phyloP scores from a whole-genome alignment of 164 flowering plant genomes.

The Aristolochia californica region DNA sequence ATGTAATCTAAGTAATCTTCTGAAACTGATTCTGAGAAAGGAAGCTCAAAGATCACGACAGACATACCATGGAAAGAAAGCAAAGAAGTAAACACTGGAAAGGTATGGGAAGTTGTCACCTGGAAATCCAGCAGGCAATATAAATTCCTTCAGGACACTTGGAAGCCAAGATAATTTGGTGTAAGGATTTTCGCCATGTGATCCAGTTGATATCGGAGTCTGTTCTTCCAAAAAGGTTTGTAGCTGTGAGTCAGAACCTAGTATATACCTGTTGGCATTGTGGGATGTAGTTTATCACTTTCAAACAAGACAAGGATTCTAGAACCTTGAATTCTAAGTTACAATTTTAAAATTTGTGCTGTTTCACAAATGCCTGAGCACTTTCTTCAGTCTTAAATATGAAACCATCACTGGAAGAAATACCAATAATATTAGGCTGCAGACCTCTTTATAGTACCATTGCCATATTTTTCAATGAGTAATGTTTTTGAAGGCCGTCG shows the following conservation, averaged over 20 bases:
- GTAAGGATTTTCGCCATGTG: constrained; percentile 10
- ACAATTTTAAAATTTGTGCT: too few relatives aligned
- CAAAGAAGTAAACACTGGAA: background rate
- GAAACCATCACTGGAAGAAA: background rate
- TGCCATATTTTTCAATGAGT: constrained; percentile 59
- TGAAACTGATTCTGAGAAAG: constrained; percentile 71
- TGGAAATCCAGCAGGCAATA: constrained; percentile 87
- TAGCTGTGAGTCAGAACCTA: constrained; percentile 28
- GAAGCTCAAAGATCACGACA: constrained; percentile 4
- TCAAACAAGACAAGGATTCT: too few relatives aligned
- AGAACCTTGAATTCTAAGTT: background rate
- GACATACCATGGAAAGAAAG: background rate
- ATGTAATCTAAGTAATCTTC: constrained; percentile 92
- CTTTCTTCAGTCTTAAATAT: background rate
- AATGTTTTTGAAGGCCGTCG: constrained; percentile 17
- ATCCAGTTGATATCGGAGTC: constrained; percentile 9
- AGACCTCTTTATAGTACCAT: constrained; percentile 71
- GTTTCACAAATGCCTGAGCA: background rate
- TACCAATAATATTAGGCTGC: background rate
- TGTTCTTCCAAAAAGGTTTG: constrained; percentile 33
- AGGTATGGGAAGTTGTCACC: constrained; percentile 22
- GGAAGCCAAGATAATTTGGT: constrained; percentile 52
- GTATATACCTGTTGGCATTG: constrained; percentile 31
- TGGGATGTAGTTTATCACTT: background rate
- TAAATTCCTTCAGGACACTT: constrained; percentile 38